These are phyloP conservation scores for Cephaloascus fragrans DNA, from an alignment of 805 yeast genomes.

Conservation along the genomic window DNA sequence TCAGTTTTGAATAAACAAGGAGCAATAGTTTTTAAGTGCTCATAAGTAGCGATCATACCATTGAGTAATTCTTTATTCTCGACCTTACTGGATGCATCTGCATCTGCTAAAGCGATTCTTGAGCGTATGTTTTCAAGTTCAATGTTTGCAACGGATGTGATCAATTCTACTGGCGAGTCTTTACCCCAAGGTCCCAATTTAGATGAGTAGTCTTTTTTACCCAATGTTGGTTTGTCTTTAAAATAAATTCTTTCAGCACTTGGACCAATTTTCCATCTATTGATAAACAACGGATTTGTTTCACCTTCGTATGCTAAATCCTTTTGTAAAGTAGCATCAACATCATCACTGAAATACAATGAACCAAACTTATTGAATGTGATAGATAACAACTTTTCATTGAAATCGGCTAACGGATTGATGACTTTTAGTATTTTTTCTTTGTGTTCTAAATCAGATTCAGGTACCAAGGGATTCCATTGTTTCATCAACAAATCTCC, in stretches of 20 bases:
- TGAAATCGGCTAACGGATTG: conserved; percentile 63
- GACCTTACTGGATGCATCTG: conserved; percentile 37
- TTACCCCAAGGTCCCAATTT: conserved; percentile 74
- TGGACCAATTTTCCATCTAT: conserved; percentile 90
- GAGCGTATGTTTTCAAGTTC: conserved; percentile 54
- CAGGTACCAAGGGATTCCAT: conserved; percentile 79
- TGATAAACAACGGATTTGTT: conserved; percentile 35
- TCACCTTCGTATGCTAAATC: conserved; percentile 55
- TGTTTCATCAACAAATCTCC: conserved; percentile 80
- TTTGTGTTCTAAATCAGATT: conserved; percentile 35
- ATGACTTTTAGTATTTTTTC: conserved; percentile 50
- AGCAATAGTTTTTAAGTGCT: conserved; percentile 46
- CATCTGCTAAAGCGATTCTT: conserved; percentile 43
- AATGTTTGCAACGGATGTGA: conserved; percentile 53
- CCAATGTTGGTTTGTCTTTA: conserved; percentile 50
- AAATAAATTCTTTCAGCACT: conserved; percentile 70
- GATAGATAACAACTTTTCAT: conserved; percentile 40
- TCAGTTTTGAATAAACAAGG: conserved; percentile 48
- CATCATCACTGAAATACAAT: conserved; percentile 69
- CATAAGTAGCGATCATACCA: conserved; percentile 50
- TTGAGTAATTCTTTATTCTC: conserved; percentile 33
- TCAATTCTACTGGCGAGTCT: conserved; percentile 47
- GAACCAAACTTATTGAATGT: conserved; percentile 74
- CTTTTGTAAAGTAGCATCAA: conserved; percentile 29
- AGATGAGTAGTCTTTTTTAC: conserved; percentile 36